Conservation (phyloP, 495 filamentous ascomycete species). For the Melanomma pulvis-pyrius region DNA sequence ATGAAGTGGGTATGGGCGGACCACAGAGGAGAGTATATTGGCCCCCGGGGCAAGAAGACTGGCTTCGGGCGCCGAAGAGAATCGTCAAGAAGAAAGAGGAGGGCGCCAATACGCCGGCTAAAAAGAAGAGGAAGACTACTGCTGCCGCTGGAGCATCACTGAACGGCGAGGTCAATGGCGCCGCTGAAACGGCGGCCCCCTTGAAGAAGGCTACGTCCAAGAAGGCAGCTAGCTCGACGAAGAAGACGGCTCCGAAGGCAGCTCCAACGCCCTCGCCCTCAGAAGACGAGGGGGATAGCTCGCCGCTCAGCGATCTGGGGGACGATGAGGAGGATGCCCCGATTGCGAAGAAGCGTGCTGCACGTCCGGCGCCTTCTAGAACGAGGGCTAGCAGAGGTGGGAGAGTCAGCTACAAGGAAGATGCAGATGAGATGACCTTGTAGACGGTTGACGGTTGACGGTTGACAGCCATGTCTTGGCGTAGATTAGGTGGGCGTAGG, state of each 20-base stretch:
- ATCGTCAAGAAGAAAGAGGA: slow-evolving; percentile 63
- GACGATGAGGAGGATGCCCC: slow-evolving; percentile 39
- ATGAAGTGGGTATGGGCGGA: slow-evolving; percentile 87
- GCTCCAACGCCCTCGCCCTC: slow-evolving; percentile 37
- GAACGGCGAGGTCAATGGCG: slow-evolving; percentile 18
- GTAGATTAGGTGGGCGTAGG: background rate
- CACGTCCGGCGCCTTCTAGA: slow-evolving; percentile 9
- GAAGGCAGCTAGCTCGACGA: slow-evolving; percentile 25
- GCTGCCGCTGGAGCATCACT: slow-evolving; percentile 12
- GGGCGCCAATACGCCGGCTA: slow-evolving; percentile 30
- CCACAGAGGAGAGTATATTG: slow-evolving; percentile 87
- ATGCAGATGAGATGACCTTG: slow-evolving; percentile 22
- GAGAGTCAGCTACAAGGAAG: slow-evolving; percentile 31
- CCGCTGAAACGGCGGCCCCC: slow-evolving; percentile 6
- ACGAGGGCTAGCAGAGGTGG: slow-evolving; percentile 22
- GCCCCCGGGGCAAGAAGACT: slow-evolving; percentile 87
- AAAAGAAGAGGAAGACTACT: slow-evolving; percentile 36
- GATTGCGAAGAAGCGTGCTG: slow-evolving; percentile 29
- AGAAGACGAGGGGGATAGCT: slow-evolving; percentile 35
- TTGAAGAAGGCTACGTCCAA: slow-evolving; percentile 31
- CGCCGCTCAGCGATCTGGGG: slow-evolving; percentile 19
- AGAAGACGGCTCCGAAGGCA: slow-evolving; percentile 41
- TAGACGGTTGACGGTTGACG: slow-evolving; percentile 9
- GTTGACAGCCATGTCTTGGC: background rate
- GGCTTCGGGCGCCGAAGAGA: slow-evolving; percentile 79